Conservation (phyloP, 2,329 filamentous ascomycete genomes). For the Monosporascus sp. region DNA sequence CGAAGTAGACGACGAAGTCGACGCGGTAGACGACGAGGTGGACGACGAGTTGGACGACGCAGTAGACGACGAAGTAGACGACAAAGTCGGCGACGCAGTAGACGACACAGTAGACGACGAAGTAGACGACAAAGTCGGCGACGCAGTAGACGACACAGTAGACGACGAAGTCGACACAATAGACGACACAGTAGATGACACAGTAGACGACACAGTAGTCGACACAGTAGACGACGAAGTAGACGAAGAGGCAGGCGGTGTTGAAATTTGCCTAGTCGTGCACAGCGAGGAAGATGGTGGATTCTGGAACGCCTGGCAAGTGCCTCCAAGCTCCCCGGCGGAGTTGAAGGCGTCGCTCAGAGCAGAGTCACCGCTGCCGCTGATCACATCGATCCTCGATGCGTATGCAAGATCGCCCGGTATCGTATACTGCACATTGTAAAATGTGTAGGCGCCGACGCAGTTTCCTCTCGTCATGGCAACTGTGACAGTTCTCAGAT, state of each 20-base stretch:
- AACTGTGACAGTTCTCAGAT: conserved; percentile 31
- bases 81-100: conserved; percentile 10
- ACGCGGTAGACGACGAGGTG: conserved; percentile 12
- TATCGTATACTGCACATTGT: conserved; percentile 36
- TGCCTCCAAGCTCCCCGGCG: conserved; percentile 36
- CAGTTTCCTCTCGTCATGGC: conserved; percentile 38
- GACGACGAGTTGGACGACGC: conserved; percentile 3
- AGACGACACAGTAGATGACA: conserved; percentile 3
- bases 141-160: too few species aligned
- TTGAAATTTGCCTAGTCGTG: conserved; percentile 14
- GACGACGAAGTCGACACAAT: conserved; percentile 13
- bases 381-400: conserved; percentile 40
- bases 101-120: conserved; percentile 2
- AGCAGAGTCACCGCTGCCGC: conserved; percentile 28
- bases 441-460: conserved; percentile 44
- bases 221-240: conserved; percentile 10
- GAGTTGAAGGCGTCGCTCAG: conserved; percentile 44
- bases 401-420: conserved; percentile 39
- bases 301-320: conserved; percentile 36
- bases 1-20: conserved; percentile 11
- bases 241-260: conserved; percentile 7
- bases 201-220: conserved; percentile 6
- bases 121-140: conserved; percentile 7
- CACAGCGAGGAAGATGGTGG: conserved; percentile 22
- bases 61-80: conserved; percentile 7